Conservation (phyloP, 2,329 filamentous ascomycete species). For the Cladosporium sp. region DNA sequence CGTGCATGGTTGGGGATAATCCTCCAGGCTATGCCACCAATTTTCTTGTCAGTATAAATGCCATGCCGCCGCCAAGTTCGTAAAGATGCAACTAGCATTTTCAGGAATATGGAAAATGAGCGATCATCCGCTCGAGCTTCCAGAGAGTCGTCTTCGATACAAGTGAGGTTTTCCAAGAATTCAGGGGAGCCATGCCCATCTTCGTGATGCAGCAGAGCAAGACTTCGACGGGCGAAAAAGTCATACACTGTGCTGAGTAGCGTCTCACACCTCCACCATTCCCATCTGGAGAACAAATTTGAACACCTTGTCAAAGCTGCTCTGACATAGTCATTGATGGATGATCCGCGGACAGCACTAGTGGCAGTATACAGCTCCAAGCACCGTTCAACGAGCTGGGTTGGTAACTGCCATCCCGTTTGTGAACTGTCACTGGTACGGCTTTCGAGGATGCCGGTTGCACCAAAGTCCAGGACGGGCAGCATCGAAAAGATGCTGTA, state of each 20-base stretch:
- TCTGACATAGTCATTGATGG: conserved; percentile 54
- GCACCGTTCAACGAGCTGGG: conserved; percentile 42
- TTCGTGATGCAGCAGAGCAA: conserved; percentile 52
- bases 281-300: conserved; percentile 51
- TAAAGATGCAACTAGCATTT: conserved; percentile 51
- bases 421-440: conserved; percentile 33
- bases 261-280: conserved; percentile 53
- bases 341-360: conserved; percentile 36
- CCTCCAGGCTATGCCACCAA: conserved; percentile 54
- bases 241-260: conserved; percentile 54
- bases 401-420: conserved; percentile 50
- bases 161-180: conserved; percentile 49
- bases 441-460: conserved; percentile 42
- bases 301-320: conserved; percentile 50
- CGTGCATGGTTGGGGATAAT: conserved; percentile 58
- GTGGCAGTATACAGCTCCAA: conserved; percentile 46
- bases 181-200: conserved; percentile 47
- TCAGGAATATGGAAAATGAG: conserved; percentile 58
- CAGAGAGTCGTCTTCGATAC: conserved; percentile 33
- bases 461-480: conserved; percentile 52
- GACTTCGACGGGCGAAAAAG: conserved; percentile 53
- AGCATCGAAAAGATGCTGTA: conserved; percentile 49
- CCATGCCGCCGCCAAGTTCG: conserved; percentile 39
- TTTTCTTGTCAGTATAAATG: conserved; percentile 49
- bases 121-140: conserved; percentile 46